These are phyloP conservation scores for Fusarium zealandicum DNA, from an alignment of 2,329 filamentous ascomycete species.

Conservation along the genomic window DNA sequence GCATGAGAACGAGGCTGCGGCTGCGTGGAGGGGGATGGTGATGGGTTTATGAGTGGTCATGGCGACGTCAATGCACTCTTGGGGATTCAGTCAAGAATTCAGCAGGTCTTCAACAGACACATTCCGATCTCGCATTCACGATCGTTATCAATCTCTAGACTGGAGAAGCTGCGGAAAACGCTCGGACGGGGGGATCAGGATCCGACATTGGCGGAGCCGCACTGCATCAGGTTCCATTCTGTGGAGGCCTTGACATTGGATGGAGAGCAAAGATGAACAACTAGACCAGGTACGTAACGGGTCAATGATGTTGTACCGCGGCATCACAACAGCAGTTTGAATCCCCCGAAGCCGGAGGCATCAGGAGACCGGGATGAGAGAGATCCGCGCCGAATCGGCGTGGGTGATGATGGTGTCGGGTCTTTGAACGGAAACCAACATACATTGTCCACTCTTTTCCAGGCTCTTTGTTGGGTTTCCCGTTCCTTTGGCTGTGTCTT, in stretches of 20 bases:
- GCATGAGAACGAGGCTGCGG: no score
- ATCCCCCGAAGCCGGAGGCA: slow-evolving; percentile 28
- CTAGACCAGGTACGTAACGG: neutral
- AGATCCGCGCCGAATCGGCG: slow-evolving; percentile 25
- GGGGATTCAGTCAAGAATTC: no score
- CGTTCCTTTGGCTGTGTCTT: no score
- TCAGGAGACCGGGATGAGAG: slow-evolving; percentile 22
- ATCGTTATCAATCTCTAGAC: slow-evolving; percentile 8
- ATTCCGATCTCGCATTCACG: neutral
- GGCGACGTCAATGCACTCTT: no score
- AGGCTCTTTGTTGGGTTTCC: no score
- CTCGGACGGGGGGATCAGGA: slow-evolving; percentile 21
- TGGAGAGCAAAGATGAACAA: neutral
- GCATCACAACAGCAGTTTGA: neutral
- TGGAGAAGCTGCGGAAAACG: slow-evolving; percentile 1
- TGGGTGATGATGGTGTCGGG: neutral
- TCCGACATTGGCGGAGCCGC: neutral
- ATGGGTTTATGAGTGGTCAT: no score
- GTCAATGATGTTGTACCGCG: no score
- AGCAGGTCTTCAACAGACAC: no score
- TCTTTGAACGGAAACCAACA: slow-evolving; percentile 1
- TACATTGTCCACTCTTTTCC: slow-evolving; percentile 16
- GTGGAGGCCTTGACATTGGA: no score
- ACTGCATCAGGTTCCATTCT: no score
- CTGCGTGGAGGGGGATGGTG: no score